Evolutionary conservation across 2,329 filamentous ascomycete genomes (phyloP).

Genomic region (Gyromitra esculenta): DNA sequence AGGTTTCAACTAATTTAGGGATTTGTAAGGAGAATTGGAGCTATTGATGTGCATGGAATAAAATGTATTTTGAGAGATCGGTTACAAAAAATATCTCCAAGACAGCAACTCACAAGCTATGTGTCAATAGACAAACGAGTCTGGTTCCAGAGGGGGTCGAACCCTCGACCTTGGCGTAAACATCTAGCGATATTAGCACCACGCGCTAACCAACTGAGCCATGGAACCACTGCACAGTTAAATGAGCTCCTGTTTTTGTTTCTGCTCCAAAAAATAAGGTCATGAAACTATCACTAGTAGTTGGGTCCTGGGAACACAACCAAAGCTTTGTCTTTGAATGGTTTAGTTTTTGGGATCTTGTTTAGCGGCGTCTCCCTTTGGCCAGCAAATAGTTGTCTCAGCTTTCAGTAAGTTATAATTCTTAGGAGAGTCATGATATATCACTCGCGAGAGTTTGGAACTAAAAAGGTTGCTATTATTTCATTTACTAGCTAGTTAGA

Average conservation of each 20-base stretch:
- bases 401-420: no score
- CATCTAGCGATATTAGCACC: conserved; percentile 54
- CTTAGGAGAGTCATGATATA: no score
- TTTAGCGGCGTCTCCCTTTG: no score
- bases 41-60: not conserved
- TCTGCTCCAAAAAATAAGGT: not conserved
- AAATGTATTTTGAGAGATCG: not conserved
- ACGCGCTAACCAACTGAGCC: conserved; percentile 57
- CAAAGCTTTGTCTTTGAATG: no score
- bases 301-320: no score
- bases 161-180: conserved; percentile 58
- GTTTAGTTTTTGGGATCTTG: no score
- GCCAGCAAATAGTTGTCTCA: no score
- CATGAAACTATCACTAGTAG: no score
- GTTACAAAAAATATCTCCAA: not conserved
- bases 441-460: not conserved
- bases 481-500: not conserved
- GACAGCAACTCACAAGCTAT: not conserved
- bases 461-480: not conserved
- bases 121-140: not conserved
- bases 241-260: not conserved
- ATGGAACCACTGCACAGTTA: conserved; percentile 36
- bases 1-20: not conserved
- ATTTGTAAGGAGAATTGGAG: not conserved
- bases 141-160: conserved; percentile 55